phyloP scores from a whole-genome alignment of 73 alveolate genomes.

The Paramecium tetraurelia region DNA sequence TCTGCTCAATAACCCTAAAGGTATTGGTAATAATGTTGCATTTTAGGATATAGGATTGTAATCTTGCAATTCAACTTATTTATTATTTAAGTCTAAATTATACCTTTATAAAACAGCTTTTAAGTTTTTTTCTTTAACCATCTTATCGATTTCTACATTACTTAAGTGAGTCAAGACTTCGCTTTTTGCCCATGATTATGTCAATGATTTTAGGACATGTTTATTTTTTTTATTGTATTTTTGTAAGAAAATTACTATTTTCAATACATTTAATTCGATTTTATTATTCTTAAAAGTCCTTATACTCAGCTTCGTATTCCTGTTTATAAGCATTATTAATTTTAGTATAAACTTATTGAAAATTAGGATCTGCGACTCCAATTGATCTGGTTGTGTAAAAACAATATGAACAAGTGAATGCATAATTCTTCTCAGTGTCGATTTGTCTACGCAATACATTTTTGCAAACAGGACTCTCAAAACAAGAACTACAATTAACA shows the following conservation, averaged over 20 bases:
- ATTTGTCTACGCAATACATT: background rate
- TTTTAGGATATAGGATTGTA: background rate
- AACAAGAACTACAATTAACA: background rate
- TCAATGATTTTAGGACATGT: background rate
- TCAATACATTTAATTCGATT: background rate
- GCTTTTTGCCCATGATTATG: background rate
- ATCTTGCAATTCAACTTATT: background rate
- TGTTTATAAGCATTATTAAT: background rate
- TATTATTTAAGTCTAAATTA: background rate
- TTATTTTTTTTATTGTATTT: background rate
- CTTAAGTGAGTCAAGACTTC: background rate
- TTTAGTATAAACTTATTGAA: background rate
- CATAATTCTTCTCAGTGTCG: background rate
- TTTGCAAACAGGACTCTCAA: constrained; percentile 31
- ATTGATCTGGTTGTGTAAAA: background rate
- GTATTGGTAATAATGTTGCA: background rate
- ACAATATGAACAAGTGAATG: constrained; percentile 4
- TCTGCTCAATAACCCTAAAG: background rate
- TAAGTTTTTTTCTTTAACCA: background rate
- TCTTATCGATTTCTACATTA: background rate
- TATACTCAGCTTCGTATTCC: background rate
- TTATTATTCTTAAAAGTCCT: background rate
- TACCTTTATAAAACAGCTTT: background rate
- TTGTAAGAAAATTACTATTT: background rate
- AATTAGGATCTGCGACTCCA: background rate